These are phyloP conservation scores for Ceratocystis huliohia DNA, from an alignment of 2,329 filamentous ascomycete species.

Conservation along the genomic window DNA sequence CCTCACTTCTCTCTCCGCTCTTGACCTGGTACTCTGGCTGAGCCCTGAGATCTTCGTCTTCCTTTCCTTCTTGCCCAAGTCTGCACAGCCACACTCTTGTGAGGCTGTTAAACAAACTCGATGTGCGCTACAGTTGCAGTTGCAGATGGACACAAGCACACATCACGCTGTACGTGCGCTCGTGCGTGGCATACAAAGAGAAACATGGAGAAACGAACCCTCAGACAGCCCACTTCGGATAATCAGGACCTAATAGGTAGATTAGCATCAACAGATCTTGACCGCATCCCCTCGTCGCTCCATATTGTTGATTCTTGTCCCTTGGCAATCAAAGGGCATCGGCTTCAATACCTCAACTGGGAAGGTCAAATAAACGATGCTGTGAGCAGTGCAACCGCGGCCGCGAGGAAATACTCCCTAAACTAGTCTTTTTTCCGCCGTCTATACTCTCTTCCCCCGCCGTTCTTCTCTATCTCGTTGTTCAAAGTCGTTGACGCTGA, in stretches of 20 bases:
- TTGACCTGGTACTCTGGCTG: not conserved
- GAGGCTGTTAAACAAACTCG: not conserved
- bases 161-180: too few species aligned
- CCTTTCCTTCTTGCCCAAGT: not conserved
- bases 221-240: too few species aligned
- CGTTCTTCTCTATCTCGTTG: not conserved
- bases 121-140: not conserved
- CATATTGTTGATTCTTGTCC: not conserved
- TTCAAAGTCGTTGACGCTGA: not conserved
- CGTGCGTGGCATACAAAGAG: too few species aligned
- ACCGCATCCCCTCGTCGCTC: not conserved
- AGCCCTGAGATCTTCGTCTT: not conserved
- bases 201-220: too few species aligned
- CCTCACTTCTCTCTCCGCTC: not conserved
- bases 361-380: not conserved
- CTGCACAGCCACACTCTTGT: not conserved
- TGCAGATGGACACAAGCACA: too few species aligned
- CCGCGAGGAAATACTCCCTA: not conserved
- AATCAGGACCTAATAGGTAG: too few species aligned
- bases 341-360: not conserved
- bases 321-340: not conserved
- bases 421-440: too few species aligned
- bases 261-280: not conserved
- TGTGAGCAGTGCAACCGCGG: too few species aligned
- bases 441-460: too few species aligned